Base-by-base conservation (phyloP, 345 rosid species). In the Cardiospermum halicacabum region DNA sequence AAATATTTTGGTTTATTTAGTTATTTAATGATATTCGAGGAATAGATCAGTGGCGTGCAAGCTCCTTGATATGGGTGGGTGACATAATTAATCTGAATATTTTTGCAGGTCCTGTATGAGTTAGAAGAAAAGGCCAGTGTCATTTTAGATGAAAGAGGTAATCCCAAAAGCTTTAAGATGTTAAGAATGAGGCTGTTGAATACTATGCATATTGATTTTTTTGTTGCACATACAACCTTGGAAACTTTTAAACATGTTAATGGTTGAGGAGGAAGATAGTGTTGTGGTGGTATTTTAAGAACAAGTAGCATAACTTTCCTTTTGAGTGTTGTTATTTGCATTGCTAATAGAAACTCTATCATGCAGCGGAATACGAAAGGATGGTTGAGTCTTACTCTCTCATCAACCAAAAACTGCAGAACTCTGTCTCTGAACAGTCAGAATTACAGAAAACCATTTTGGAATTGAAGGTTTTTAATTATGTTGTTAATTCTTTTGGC, bases 111-210 rank as follows among this genome's bases (percentile, higher is more conserved):
- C 36, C 78, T 94, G 24, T 83, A 67, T 68, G 99, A 94, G 74
- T 45, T 94, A 65, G 96, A 91, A 83, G 96, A 94, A 76, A 94
- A 94, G 75, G 99, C 96, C 1, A 92, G 81, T 54, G 68, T 81
- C 53, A 84, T 94, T 66, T 71, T 86, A 80, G 99, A 94, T 76
- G 99, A 94, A 85, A 85, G 99, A 84, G 99, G 99, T 78, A 68
- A 21, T 48, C 19, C 13, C 21, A 57, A 53, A 24, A 1, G 12
- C 28, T 16, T 1, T 21, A 32, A 49, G 42, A 45, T 47, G 31
- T 18, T 31, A 48, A 12, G 56, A 62, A 62, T 11, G 65, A 36
- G 55, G 53, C 37, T 27, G 62, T 51, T 45, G 25, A 31, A n/a
- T 5, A 47, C 40, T 36, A 40, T 39, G 7, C 6, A 28, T 7